These are phyloP conservation scores for Cadophora sp. DNA, from an alignment of 2,329 filamentous ascomycete genomes.

Conservation along the genomic window DNA sequence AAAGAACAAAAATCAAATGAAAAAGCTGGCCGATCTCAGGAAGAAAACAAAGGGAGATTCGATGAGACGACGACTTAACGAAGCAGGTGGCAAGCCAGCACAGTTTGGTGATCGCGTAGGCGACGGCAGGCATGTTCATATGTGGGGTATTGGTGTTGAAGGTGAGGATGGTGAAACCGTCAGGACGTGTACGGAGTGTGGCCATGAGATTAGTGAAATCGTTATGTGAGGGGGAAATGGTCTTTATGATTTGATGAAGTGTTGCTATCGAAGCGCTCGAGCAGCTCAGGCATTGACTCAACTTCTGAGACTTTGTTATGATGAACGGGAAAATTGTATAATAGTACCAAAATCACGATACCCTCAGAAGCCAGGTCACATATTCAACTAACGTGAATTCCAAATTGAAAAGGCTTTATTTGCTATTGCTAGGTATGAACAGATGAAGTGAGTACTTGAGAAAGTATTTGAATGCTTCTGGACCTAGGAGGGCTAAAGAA, in stretches of 20 bases:
- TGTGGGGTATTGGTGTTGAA: slow-evolving; percentile 78
- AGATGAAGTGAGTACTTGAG: no score
- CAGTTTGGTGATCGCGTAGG: slow-evolving; percentile 80
- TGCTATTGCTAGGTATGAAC: no score
- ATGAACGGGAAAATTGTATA: no score
- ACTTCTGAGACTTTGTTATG: no score
- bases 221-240: slow-evolving; percentile 38
- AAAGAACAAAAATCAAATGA: slow-evolving; percentile 89
- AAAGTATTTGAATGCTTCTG: no score
- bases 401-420: no score
- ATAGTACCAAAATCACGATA: no score
- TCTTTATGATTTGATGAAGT: not conserved
- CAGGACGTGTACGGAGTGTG: slow-evolving; percentile 80
- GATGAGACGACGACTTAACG: slow-evolving; percentile 72
- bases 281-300: not conserved
- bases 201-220: slow-evolving; percentile 80
- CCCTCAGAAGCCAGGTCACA: no score
- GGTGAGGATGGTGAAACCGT: slow-evolving; percentile 76
- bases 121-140: slow-evolving; percentile 81
- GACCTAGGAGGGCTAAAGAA: no score
- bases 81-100: slow-evolving; percentile 54
- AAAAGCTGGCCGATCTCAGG: slow-evolving; percentile 89
- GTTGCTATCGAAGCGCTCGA: slow-evolving; percentile 16
- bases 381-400: no score
- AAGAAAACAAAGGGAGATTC: slow-evolving; percentile 92